These are phyloP conservation scores for Fragilaria crotonensis DNA, from an alignment of 108 stramenopile genomes.

Conservation along the genomic window DNA sequence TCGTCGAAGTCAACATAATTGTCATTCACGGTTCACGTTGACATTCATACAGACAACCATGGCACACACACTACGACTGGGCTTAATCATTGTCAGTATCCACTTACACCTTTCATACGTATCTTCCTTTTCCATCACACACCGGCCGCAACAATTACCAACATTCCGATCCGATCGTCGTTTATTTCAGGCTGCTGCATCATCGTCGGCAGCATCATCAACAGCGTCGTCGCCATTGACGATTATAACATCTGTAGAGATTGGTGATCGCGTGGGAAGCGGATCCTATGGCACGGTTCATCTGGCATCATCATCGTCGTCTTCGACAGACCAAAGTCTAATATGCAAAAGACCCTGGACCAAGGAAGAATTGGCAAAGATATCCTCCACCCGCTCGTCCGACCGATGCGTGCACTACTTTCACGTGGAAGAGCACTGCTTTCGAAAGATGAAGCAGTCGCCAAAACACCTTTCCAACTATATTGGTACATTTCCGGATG, in stretches of 20 bases:
- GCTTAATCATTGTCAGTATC: no score
- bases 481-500: constrained; percentile 24
- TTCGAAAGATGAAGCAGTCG: constrained; percentile 34
- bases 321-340: constrained; percentile 9
- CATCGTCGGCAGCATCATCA: no score
- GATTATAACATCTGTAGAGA: constrained; percentile 8
- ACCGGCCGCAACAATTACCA: no score
- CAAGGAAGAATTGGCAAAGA: constrained; percentile 33
- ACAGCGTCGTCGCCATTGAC: no score
- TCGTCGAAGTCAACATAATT: no score
- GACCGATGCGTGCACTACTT: constrained; percentile 61
- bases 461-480: constrained; percentile 29
- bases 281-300: constrained; percentile 64
- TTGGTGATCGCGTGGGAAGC: constrained; percentile 38
- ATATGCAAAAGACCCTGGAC: constrained; percentile 75
- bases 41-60: no score
- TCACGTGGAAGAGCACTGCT: constrained; percentile 65
- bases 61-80: no score
- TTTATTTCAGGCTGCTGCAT: no score
- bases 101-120: no score
- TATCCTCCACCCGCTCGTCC: constrained; percentile 7
- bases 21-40: no score
- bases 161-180: no score
- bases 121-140: no score
- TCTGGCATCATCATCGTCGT: constrained; percentile 10